phyloP scores from a whole-genome alignment of 108 stramenopile genomes.

The Cyclotella sp. region DNA sequence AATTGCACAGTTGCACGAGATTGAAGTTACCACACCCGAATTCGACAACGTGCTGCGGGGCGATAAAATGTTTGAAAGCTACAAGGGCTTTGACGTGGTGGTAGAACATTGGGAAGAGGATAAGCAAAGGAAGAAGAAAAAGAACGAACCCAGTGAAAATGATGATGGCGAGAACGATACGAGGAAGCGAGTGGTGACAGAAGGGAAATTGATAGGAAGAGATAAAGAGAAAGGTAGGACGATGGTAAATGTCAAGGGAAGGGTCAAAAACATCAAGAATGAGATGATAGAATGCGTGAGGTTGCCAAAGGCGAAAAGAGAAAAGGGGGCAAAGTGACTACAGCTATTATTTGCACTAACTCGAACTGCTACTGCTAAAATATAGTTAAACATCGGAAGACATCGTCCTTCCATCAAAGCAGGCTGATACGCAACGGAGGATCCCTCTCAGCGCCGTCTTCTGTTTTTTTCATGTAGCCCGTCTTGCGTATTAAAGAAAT shows the following conservation, averaged over 20 bases:
- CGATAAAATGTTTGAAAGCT: slow-evolving; percentile 67
- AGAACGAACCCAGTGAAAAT: slow-evolving; percentile 17
- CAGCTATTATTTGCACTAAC: not conserved
- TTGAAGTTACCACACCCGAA: slow-evolving; percentile 83
- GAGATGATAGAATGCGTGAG: slow-evolving; percentile 55
- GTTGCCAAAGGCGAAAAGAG: slow-evolving; percentile 78
- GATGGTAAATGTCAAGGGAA: slow-evolving; percentile 72
- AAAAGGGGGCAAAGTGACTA: slow-evolving; percentile 66
- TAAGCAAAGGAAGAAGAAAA: slow-evolving; percentile 48
- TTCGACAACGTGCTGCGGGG: slow-evolving; percentile 36
- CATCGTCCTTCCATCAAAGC: not conserved
- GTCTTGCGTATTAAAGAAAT: slow-evolving; percentile 30
- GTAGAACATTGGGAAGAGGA: slow-evolving; percentile 59
- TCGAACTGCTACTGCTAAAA: not conserved
- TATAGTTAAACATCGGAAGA: not conserved
- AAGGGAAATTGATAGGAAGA: slow-evolving; percentile 68
- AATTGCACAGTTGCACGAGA: slow-evolving; percentile 67
- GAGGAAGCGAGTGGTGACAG: slow-evolving; percentile 50
- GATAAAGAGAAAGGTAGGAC: slow-evolving; percentile 59
- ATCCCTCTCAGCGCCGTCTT: slow-evolving; percentile 29
- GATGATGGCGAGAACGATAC: not conserved
- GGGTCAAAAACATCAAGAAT: slow-evolving; percentile 76
- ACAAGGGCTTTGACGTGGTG: slow-evolving; percentile 83
- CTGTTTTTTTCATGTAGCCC: slow-evolving; percentile 22
- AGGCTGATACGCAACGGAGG: slow-evolving; percentile 31